phyloP scores from a whole-genome alignment of 1,139 yeast genomes.

The Cylindricascospora bacillispora region DNA sequence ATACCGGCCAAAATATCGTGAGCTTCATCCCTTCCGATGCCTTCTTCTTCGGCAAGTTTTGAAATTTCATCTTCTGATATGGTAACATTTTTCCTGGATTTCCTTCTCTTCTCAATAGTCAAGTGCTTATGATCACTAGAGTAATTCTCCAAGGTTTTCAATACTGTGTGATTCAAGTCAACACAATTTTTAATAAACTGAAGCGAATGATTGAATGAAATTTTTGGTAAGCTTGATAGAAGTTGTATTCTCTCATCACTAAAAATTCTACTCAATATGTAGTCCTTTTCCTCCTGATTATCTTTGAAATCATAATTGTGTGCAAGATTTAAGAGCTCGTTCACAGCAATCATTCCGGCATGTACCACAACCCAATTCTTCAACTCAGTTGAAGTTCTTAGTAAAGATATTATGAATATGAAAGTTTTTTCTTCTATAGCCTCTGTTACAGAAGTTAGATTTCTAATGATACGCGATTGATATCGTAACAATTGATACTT shows the following conservation, averaged over 20 bases:
- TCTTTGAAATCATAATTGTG: slow-evolving; percentile 30
- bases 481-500: slow-evolving; percentile 29
- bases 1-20: slow-evolving; percentile 23
- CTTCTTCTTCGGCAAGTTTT: slow-evolving; percentile 36
- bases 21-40: slow-evolving; percentile 31
- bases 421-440: slow-evolving; percentile 57
- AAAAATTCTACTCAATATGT: slow-evolving; percentile 44
- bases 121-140: slow-evolving; percentile 45
- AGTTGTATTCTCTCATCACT: slow-evolving; percentile 51
- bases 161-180: slow-evolving; percentile 51
- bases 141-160: slow-evolving; percentile 58
- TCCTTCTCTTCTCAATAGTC: slow-evolving; percentile 39
- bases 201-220: slow-evolving; percentile 55
- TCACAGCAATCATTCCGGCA: slow-evolving; percentile 58
- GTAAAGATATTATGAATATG: slow-evolving; percentile 42
- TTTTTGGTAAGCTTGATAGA: slow-evolving; percentile 47
- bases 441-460: slow-evolving; percentile 38
- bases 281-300: slow-evolving; percentile 33
- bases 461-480: slow-evolving; percentile 7
- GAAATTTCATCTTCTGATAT: slow-evolving; percentile 23
- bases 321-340: slow-evolving; percentile 48
- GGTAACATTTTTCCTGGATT: slow-evolving; percentile 21
- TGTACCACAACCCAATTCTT: slow-evolving; percentile 49
- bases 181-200: slow-evolving; percentile 50
- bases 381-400: slow-evolving; percentile 39